A percentile compares a stretch with the other conserved stretches of the same genome.
Conservation (phyloP, 2,329 filamentous ascomycete genomes). For the Colletotrichum plurivorum region DNA sequence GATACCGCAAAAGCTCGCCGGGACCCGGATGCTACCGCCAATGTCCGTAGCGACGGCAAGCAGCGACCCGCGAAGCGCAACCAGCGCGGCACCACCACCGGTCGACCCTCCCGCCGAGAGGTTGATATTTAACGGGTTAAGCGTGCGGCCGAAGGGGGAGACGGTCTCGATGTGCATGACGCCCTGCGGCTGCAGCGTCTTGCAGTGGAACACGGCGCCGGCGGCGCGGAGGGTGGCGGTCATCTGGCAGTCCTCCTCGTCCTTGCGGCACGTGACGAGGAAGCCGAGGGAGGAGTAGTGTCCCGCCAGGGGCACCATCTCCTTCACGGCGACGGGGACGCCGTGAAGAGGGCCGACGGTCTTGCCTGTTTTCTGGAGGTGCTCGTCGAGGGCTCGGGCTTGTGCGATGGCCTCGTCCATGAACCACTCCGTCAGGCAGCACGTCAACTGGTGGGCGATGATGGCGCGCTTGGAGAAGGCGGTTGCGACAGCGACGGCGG, state of each 20-base stretch:
- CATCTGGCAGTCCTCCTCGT: constrained; percentile 67
- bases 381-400: constrained; percentile 56
- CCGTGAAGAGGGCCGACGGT: constrained; percentile 72
- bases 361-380: constrained; percentile 54
- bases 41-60: constrained; percentile 59
- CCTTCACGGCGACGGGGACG: constrained; percentile 65
- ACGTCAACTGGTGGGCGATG: constrained; percentile 48
- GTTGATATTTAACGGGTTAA: constrained; percentile 74
- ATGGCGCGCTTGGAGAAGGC: constrained; percentile 48
- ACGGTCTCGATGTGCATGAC: constrained; percentile 70
- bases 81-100: constrained; percentile 66
- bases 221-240: constrained; percentile 68
- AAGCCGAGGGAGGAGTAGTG: constrained; percentile 67
- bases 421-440: constrained; percentile 61
- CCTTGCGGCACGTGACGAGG: constrained; percentile 62
- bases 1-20: constrained; percentile 52
- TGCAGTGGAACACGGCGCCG: constrained; percentile 76
- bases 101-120: constrained; percentile 75
- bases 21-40: constrained; percentile 56
- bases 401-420: constrained; percentile 54
- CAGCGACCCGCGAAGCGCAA: constrained; percentile 56
- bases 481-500: constrained; percentile 55
- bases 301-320: constrained; percentile 69
- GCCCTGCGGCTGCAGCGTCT: constrained; percentile 77
- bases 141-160: constrained; percentile 72